Evolutionary conservation across 805 yeast genomes (phyloP).

Genomic region (Babjeviella inositovora): DNA sequence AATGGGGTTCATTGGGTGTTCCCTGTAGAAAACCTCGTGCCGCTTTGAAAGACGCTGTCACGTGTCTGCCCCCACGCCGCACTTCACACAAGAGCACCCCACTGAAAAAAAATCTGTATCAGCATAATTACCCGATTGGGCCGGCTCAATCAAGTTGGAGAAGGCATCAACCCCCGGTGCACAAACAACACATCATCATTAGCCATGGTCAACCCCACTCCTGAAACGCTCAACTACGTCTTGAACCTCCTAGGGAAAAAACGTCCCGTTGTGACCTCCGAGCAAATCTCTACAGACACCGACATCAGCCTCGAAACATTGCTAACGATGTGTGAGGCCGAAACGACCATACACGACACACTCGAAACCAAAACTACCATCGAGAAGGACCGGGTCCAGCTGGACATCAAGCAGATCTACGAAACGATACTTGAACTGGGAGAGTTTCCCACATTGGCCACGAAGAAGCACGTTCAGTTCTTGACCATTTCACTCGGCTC

Average conservation of each 20-base stretch:
- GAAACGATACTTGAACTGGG: constrained; percentile 12
- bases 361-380: constrained; percentile 16
- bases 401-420: constrained; percentile 10
- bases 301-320: constrained; percentile 9
- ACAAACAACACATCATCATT: background rate
- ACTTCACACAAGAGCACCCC: background rate
- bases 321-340: constrained; percentile 6
- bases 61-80: no score
- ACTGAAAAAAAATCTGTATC: background rate
- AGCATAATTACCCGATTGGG: background rate
- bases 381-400: constrained; percentile 21
- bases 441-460: constrained; percentile 10
- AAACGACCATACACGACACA: constrained; percentile 4
- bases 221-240: constrained; percentile 1
- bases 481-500: constrained; percentile 21
- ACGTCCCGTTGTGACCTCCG: constrained; percentile 1
- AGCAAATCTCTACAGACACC: constrained; percentile 4
- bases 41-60: no score
- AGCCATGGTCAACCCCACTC: background rate
- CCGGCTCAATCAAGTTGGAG: background rate
- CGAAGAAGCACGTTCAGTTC: constrained; percentile 23
- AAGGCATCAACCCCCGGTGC: background rate
- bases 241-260: constrained; percentile 4
- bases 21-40: no score
- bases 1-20: background rate